Evolutionary conservation across 2,329 filamentous ascomycete species (phyloP), one percentile per base, ranked within the genome.

Genomic region (Dothistroma septosporum): DNA sequence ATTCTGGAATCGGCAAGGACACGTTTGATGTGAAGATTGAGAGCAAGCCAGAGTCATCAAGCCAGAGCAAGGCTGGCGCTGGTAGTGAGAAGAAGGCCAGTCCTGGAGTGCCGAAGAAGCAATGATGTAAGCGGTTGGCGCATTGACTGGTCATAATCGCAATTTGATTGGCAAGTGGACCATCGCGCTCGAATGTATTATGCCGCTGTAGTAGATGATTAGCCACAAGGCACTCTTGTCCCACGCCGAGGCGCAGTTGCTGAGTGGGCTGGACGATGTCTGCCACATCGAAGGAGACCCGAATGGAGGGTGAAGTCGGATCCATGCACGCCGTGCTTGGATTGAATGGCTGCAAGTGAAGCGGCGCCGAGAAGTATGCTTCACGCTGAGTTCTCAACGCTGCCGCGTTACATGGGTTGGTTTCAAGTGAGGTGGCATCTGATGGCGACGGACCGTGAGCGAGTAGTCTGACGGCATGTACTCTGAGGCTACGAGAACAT

Each of bases 21-120:
- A 69, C 73, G 14, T 64, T 76, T 49, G 73, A 75, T 56, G 69
- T 75, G 4, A 70, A 71, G 56, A 49, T 74, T 24, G 44, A 55
- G 35, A 50, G 21, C 47, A 31, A 24, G 19, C 9, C 47, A 21
- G 28, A 50, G n/a, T 3, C 44, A 48, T 48, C 44, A 21, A 24
- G 22, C n/a, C 44, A 48, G n/a, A 48, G 47, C 21, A 50, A 24
- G 5, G 1, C 47, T 14, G 22, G 11, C 19, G 16, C 47, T 28
- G 12, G 19, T 50, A 21, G 16, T 50, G 47, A 50, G 11, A 50
- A 28, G 19, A 31, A 50, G 21, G 21, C 47, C 11, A 12, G 11
- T 28, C 9, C 21, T 9, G 47, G 47, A 24, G 47, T 31, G 28
- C 28, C 6, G 21, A 31, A 50, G 41, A 44, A 44, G 41, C 4